Percentiles rank a stretch among this genome's conserved stretches.
Evolutionary conservation across 345 rosid genomes (phyloP).

Genomic region (Xanthoceras sorbifolium): DNA sequence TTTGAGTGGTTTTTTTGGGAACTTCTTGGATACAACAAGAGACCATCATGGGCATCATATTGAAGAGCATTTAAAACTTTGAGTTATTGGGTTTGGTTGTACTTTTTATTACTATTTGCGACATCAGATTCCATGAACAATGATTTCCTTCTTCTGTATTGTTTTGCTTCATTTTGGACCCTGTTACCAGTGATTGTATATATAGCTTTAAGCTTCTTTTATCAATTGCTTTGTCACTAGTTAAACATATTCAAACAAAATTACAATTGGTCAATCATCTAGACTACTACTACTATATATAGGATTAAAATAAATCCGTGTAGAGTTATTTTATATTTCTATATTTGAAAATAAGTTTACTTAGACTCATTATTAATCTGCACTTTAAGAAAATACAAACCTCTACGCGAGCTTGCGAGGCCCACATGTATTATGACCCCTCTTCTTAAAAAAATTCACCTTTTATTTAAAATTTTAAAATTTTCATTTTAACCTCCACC

Average conservation of each 20-base stretch:
- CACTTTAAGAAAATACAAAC: no score
- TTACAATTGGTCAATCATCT: not conserved
- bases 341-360: no score
- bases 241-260: not conserved
- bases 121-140: not conserved
- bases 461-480: no score
- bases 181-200: no score
- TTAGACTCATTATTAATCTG: no score
- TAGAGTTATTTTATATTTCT: no score
- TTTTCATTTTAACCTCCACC: not conserved
- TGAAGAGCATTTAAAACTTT: not conserved
- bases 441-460: no score
- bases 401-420: no score
- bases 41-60: not conserved
- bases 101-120: not conserved
- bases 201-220: no score
- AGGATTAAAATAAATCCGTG: no score
- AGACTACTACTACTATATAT: not conserved
- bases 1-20: not conserved
- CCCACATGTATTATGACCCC: no score
- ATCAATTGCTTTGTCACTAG: not conserved
- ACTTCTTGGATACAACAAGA: not conserved
- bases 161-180: not conserved
- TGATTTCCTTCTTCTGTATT: not conserved
- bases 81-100: not conserved